These are phyloP conservation scores for Prunus campanulata DNA, from an alignment of 306 rosid species.

Conservation along the genomic window DNA sequence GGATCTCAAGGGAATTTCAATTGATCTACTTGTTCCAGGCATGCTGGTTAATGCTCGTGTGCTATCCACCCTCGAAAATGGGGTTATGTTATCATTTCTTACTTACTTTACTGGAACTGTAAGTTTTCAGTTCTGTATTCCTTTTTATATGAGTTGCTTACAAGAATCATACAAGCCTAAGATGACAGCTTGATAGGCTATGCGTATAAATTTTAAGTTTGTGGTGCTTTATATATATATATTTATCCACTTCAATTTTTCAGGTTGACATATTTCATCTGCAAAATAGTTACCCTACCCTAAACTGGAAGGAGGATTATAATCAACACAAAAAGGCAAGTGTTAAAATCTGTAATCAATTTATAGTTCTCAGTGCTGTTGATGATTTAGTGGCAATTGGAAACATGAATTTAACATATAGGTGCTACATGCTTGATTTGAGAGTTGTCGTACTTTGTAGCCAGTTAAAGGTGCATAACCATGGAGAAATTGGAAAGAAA, in stretches of 20 bases:
- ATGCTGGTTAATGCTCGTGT: slow-evolving; percentile 90
- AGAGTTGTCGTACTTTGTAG: background rate
- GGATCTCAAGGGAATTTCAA: slow-evolving; percentile 83
- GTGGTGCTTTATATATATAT: background rate
- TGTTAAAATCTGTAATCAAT: slow-evolving; percentile 3
- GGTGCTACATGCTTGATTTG: background rate
- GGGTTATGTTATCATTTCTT: slow-evolving; percentile 85
- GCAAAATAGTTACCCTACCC: slow-evolving; percentile 56
- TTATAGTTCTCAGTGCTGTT: slow-evolving; percentile 19
- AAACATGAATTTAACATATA: background rate
- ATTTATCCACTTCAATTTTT: slow-evolving; percentile 16
- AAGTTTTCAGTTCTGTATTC: slow-evolving; percentile 58
- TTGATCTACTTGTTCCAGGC: slow-evolving; percentile 91
- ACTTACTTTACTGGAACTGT: slow-evolving; percentile 96
- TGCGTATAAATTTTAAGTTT: background rate
- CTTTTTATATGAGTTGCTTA: slow-evolving; percentile 3
- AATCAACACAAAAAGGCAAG: slow-evolving; percentile 73
- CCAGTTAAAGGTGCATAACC: background rate
- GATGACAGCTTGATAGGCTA: slow-evolving; percentile 1
- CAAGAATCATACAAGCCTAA: slow-evolving; percentile 14
- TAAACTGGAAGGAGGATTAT: slow-evolving; percentile 72
- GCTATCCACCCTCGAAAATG: slow-evolving; percentile 83
- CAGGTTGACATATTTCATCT: slow-evolving; percentile 92
- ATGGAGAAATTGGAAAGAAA: no score
- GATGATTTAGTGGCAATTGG: slow-evolving; percentile 8